Conservation (phyloP, 495 filamentous ascomycete species). For the Letharia lupina region DNA sequence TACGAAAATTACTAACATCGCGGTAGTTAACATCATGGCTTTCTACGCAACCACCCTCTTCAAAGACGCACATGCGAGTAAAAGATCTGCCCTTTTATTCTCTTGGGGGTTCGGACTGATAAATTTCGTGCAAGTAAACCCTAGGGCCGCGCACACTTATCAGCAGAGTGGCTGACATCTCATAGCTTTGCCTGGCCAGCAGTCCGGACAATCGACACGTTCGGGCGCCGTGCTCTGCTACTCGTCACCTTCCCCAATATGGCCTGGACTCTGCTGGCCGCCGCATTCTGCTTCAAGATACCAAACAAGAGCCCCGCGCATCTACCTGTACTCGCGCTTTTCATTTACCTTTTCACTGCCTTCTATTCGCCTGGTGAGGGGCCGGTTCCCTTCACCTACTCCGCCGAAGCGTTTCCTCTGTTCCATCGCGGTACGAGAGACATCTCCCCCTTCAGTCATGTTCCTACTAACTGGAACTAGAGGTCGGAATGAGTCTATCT, state of each 20-base stretch:
- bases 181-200: conserved; percentile 67
- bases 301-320: conserved; percentile 43
- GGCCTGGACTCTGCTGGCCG: conserved; percentile 68
- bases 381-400: conserved; percentile 75
- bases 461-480: conserved; percentile 7
- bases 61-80: conserved; percentile 48
- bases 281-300: conserved; percentile 63
- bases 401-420: conserved; percentile 69
- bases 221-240: conserved; percentile 64
- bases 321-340: conserved; percentile 55
- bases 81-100: conserved; percentile 54
- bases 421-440: conserved; percentile 47
- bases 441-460: background rate
- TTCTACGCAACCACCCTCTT: conserved; percentile 80
- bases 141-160: no score
- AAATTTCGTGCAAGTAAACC: conserved; percentile 49
- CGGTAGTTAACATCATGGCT: conserved; percentile 62
- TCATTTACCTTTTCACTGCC: conserved; percentile 62
- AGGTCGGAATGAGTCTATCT: conserved; percentile 66
- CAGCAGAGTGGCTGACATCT: background rate
- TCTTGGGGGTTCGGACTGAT: conserved; percentile 74
- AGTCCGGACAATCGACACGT: conserved; percentile 79
- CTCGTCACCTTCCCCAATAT: conserved; percentile 83
- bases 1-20: background rate
- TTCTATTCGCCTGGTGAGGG: conserved; percentile 76